phyloP scores from a whole-genome alignment of 148 eudicot species.

The Rhododendron griersonianum region DNA sequence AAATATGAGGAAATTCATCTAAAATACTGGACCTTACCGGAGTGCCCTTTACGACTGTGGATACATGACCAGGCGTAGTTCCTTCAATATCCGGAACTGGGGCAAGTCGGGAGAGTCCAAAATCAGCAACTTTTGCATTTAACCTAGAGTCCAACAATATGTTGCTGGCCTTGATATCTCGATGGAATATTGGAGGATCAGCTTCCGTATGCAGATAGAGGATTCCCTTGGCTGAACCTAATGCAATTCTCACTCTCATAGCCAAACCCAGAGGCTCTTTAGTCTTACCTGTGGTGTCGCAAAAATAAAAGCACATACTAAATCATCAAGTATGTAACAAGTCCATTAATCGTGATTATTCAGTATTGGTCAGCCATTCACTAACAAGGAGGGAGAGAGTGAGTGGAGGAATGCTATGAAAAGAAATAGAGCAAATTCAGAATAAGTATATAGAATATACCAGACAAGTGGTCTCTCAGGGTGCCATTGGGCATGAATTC shows the following conservation, averaged over 20 bases:
- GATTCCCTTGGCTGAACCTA: constrained; percentile 79
- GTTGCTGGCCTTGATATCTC: constrained; percentile 87
- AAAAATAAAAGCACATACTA: not conserved
- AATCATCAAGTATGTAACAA: not conserved
- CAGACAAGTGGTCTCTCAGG: constrained; percentile 69
- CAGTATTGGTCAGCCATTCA: not conserved
- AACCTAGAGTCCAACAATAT: constrained; percentile 66
- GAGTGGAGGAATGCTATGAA: not conserved
- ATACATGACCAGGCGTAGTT: constrained; percentile 54
- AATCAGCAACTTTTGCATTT: constrained; percentile 85
- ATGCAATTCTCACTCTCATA: constrained; percentile 55
- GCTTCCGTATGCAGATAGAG: constrained; percentile 91
- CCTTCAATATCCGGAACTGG: constrained; percentile 74
- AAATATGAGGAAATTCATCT: not conserved
- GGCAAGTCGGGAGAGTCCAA: constrained; percentile 85
- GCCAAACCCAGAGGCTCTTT: constrained; percentile 44
- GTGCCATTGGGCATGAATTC: constrained; percentile 90
- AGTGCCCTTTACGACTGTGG: constrained; percentile 87
- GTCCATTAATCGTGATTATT: not conserved
- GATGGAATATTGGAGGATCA: constrained; percentile 91
- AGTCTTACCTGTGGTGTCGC: constrained; percentile 36
- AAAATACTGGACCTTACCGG: constrained; percentile 42
- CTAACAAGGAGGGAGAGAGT: not conserved
- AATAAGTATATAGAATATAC: constrained; percentile 28
- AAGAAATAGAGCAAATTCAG: no score